Evolutionary conservation across 2,329 filamentous ascomycete species (phyloP).

Genomic region (Leptoxyphium fumago): DNA sequence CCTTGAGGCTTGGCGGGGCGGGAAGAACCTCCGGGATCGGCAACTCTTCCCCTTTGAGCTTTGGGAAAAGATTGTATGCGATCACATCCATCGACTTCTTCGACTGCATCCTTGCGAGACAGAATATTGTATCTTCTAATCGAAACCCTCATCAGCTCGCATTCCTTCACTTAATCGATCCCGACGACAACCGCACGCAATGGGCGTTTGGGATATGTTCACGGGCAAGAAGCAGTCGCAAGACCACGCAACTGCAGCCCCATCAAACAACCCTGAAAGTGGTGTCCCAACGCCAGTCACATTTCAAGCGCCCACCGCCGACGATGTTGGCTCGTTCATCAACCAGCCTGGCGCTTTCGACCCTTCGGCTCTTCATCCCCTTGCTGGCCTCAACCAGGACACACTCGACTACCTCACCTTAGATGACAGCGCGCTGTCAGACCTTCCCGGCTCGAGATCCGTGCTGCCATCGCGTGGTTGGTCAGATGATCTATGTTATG

Average conservation of each 20-base stretch:
- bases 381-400: constrained; percentile 84
- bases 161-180: neutral
- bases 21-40: neutral
- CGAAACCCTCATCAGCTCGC: too few relatives aligned
- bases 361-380: constrained; percentile 76
- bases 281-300: constrained; percentile 27
- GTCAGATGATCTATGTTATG: constrained; percentile 96
- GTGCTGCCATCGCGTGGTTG: constrained; percentile 89
- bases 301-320: constrained; percentile 47
- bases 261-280: constrained; percentile 29
- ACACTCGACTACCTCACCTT: constrained; percentile 88
- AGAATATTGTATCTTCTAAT: too few relatives aligned
- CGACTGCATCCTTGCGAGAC: too few relatives aligned
- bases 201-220: constrained; percentile 47
- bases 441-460: constrained; percentile 72
- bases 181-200: constrained; percentile 13
- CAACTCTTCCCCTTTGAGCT: neutral
- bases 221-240: constrained; percentile 40
- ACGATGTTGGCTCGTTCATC: constrained; percentile 75
- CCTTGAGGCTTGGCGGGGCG: neutral
- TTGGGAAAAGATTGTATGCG: constrained; percentile 1
- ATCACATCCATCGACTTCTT: neutral
- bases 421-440: constrained; percentile 78
- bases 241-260: constrained; percentile 24
- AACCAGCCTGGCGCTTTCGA: constrained; percentile 64